These are phyloP conservation scores for Lichtheimia hyalospora DNA, from an alignment of 371 early-diverging fungal genomes.

Conservation along the genomic window DNA sequence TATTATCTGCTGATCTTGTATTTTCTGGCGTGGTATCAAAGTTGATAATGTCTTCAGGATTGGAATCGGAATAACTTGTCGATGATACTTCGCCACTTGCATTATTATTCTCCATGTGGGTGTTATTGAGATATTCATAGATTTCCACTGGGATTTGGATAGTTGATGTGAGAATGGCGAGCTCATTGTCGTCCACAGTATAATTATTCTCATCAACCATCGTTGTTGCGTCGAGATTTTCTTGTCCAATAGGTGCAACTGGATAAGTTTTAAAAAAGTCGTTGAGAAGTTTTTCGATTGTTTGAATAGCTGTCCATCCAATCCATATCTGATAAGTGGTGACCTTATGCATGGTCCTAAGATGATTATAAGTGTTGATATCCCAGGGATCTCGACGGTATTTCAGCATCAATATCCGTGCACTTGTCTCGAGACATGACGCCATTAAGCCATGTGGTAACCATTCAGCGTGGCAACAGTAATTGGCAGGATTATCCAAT, in stretches of 20 bases:
- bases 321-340: conserved; percentile 5
- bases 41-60: too few relatives aligned
- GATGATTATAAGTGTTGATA: conserved; percentile 1
- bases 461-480: background rate
- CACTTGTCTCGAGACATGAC: conserved; percentile 12
- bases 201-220: too few relatives aligned
- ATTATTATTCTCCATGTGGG: too few relatives aligned
- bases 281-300: background rate
- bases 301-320: conserved; percentile 10
- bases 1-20: too few relatives aligned
- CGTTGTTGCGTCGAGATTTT: too few relatives aligned
- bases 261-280: conserved; percentile 12
- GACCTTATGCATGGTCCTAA: background rate
- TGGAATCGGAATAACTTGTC: too few relatives aligned
- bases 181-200: too few relatives aligned
- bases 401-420: conserved; percentile 15
- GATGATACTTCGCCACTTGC: too few relatives aligned
- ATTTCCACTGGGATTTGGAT: too few relatives aligned
- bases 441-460: conserved; percentile 11
- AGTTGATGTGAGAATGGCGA: too few relatives aligned
- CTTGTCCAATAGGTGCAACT: conserved; percentile 2
- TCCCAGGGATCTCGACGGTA: conserved; percentile 15
- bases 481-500: conserved; percentile 1
- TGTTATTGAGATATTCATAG: too few relatives aligned
- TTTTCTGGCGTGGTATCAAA: too few relatives aligned